Base-by-base conservation (phyloP, 2,329 filamentous ascomycete genomes). In the Fusarium lyarnte region DNA sequence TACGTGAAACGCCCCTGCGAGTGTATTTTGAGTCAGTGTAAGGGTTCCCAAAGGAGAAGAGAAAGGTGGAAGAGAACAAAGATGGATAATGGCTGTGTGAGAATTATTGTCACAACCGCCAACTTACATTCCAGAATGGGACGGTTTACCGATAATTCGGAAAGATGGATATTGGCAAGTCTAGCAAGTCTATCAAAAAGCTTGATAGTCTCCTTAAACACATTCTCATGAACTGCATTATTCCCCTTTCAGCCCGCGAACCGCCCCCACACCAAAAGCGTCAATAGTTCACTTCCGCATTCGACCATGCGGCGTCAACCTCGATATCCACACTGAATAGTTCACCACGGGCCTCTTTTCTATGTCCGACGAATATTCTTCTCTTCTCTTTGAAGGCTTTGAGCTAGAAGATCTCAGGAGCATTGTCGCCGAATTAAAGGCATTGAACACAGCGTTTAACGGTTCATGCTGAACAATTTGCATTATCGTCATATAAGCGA, bases 271-370 rank as follows among this genome's bases (percentile, higher is more conserved):
- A 29, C 38, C 33, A 46, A 38, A 54, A 38, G 41, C 65, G 19
- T 42, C 39, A 8, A 31, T 45, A 23, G 36, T 46, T 45, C 35
- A 47, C 52, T 51, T 58, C 70, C 61, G 66, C 57, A 60, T 71
- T 71, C 8, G 51, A 58, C 58, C 36, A 47, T 9, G 66, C 41
- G 70, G 70, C 70, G 70, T 66, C 46, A 63, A 58, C 16, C 61
- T 73, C 62, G 27, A 19, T 17, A 45, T 29, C 36, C 25, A 36
- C 36, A 41, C 29, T 10, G 19, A 54, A 46, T 51, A 42, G 17
- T 63, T 36, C 19, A 25, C 35, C 31, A 45, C 10, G 17, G 25
- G 39, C 17, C 25, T 25, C 19, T 52, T 38, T 25, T 41, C 36
- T 54, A 21, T 25, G 13, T 5, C 19, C 7, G 35, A 52, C 16